phyloP scores from a whole-genome alignment of 441 rosid species.

The Capsella rubella region DNA sequence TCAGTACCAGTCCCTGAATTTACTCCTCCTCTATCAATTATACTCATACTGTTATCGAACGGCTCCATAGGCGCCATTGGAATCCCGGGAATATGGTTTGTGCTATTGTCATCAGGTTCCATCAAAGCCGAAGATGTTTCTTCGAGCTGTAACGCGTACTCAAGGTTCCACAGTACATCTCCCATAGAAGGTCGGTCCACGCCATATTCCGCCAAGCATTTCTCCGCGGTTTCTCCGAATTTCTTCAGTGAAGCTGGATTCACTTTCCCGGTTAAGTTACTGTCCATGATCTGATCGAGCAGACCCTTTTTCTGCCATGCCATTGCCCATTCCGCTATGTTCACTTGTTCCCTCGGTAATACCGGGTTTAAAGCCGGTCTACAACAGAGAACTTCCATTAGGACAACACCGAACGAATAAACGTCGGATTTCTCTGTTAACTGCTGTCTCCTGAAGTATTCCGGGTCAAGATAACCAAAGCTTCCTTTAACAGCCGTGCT shows the following conservation, averaged over 20 bases:
- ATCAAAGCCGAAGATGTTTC: constrained; percentile 85
- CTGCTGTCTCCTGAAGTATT: constrained; percentile 96
- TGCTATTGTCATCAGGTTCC: constrained; percentile 97
- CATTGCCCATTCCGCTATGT: constrained; percentile 99
- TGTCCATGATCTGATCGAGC: constrained; percentile 93
- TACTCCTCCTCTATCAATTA: constrained; percentile 62
- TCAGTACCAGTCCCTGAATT: constrained; percentile 62
- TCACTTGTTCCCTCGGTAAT: constrained; percentile 94
- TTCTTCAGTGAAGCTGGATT: constrained; percentile 86
- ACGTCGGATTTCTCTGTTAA: constrained; percentile 96
- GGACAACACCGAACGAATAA: constrained; percentile 95
- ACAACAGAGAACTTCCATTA: constrained; percentile 95
- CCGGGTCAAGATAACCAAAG: constrained; percentile 97
- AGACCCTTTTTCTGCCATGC: constrained; percentile 93
- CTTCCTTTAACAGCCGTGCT: constrained; percentile 99
- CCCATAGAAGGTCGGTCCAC: constrained; percentile 97
- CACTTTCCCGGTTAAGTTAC: constrained; percentile 81
- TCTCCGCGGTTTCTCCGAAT: constrained; percentile 96
- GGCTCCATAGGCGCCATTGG: constrained; percentile 83
- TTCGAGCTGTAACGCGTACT: constrained; percentile 92
- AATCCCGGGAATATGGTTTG: constrained; percentile 91
- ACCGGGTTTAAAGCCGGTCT: constrained; percentile 96
- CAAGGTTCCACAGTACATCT: constrained; percentile 96
- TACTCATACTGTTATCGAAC: constrained; percentile 86
- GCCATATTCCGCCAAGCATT: constrained; percentile 92